These are phyloP conservation scores for Yamagishiella unicocca DNA, from an alignment of 139 green algal species.

Conservation along the genomic window DNA sequence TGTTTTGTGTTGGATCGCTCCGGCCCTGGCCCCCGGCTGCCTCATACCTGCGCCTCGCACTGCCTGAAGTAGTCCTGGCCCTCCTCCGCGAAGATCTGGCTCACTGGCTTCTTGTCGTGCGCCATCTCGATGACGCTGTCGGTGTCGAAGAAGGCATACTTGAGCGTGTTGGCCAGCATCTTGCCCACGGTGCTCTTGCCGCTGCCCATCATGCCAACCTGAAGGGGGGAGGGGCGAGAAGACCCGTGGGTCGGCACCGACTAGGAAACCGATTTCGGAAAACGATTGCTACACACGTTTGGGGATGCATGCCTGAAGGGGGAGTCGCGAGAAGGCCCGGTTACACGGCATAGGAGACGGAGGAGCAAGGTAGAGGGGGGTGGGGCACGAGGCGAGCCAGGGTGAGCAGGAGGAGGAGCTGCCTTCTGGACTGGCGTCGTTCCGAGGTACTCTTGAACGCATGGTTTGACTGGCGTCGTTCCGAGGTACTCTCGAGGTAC, in stretches of 20 bases:
- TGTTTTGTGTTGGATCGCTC: background rate
- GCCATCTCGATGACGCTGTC: slow-evolving; percentile 84
- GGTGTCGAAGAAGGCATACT: slow-evolving; percentile 91
- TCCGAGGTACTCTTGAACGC: no score
- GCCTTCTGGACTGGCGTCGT: no score
- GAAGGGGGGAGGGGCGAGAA: no score
- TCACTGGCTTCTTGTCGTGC: slow-evolving; percentile 67
- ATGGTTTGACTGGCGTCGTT: no score
- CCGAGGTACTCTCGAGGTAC: no score
- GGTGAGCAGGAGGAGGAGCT: background rate
- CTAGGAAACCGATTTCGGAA: background rate
- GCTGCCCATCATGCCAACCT: slow-evolving; percentile 93
- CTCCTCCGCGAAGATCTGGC: slow-evolving; percentile 86
- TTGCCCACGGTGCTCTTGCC: slow-evolving; percentile 75
- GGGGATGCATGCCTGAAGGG: no score
- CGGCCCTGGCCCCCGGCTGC: background rate
- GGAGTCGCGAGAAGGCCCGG: no score
- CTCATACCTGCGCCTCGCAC: slow-evolving; percentile 79
- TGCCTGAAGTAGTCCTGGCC: slow-evolving; percentile 90
- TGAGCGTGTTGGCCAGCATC: slow-evolving; percentile 75
- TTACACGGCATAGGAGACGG: no score
- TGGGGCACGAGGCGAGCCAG: background rate
- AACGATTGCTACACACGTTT: no score
- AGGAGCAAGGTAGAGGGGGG: background rate
- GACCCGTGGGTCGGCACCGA: no score